A percentile compares a stretch with the other conserved stretches of the same genome.
Evolutionary conservation across 148 eudicot genomes (phyloP).

Genomic region (Chenopodium album): DNA sequence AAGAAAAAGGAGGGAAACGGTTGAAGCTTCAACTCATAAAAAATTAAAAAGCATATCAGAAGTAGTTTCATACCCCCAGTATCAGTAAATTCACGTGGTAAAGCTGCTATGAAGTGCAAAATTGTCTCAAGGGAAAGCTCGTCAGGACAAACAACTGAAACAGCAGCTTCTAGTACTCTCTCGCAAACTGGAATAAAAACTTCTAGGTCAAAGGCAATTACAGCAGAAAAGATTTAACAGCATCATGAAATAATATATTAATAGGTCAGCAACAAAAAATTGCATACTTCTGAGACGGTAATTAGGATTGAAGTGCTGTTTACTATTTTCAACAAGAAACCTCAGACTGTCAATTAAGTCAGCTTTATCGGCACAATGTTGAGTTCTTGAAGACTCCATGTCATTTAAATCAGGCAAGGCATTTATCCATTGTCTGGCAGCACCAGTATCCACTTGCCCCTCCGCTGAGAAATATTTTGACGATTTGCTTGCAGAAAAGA

Average conservation of each 20-base stretch:
- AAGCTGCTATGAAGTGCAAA: conserved; percentile 68
- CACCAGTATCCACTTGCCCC: conserved; percentile 19
- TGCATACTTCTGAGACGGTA: conserved; percentile 75
- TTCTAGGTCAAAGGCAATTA: conserved; percentile 18
- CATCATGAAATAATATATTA: neutral
- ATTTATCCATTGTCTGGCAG: conserved; percentile 23
- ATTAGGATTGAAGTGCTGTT: conserved; percentile 85
- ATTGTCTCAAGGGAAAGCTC: conserved; percentile 75
- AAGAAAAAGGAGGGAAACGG: neutral
- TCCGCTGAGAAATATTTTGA: conserved; percentile 40
- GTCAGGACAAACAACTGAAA: conserved; percentile 43
- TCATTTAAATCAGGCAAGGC: conserved; percentile 26
- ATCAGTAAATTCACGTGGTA: conserved; percentile 84
- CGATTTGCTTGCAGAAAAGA: conserved; percentile 62
- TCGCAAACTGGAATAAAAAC: conserved; percentile 60
- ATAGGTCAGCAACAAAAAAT: conserved; percentile 8
- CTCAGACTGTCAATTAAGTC: conserved; percentile 66
- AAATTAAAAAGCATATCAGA: neutral
- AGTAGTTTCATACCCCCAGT: conserved; percentile 55
- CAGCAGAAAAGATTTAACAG: neutral
- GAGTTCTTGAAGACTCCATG: conserved; percentile 20
- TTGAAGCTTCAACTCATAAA: neutral
- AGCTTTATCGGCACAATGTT: conserved; percentile 35
- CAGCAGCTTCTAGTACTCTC: conserved; percentile 66
- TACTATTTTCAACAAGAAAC: conserved; percentile 78